Percentiles rank a stretch among this genome's conserved stretches.
Evolutionary conservation across 306 rosid species (phyloP).

Genomic region (Quercus rubra): DNA sequence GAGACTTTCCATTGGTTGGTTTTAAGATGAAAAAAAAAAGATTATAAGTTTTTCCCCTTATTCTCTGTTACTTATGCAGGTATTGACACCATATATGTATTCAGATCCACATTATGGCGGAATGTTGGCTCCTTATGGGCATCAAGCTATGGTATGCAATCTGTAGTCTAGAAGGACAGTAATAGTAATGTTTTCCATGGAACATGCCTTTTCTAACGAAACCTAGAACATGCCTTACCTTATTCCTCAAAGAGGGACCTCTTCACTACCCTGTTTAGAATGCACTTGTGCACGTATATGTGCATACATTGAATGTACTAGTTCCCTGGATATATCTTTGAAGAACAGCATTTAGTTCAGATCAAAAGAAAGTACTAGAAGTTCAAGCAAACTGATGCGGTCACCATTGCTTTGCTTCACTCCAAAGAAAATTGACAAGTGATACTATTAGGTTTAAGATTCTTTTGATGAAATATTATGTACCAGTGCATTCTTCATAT

Average conservation of each 20-base stretch:
- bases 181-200: neutral
- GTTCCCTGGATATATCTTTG: neutral
- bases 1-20: neutral
- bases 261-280: neutral
- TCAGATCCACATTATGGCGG: constrained; percentile 60
- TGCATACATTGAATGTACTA: too few species aligned
- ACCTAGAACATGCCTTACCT: neutral
- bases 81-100: constrained; percentile 58
- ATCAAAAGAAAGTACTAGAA: neutral
- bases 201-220: neutral
- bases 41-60: constrained; percentile 18
- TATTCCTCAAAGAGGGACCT: neutral
- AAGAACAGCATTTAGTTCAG: neutral
- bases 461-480: neutral
- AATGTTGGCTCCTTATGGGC: constrained; percentile 49
- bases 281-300: neutral
- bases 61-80: constrained; percentile 43
- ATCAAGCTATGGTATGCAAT: constrained; percentile 54
- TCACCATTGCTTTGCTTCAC: neutral
- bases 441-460: neutral
- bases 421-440: neutral
- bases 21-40: constrained; percentile 10
- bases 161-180: neutral
- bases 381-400: neutral
- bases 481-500: neutral